phyloP scores from a whole-genome alignment of 306 rosid species.

The Lagenaria siceraria region DNA sequence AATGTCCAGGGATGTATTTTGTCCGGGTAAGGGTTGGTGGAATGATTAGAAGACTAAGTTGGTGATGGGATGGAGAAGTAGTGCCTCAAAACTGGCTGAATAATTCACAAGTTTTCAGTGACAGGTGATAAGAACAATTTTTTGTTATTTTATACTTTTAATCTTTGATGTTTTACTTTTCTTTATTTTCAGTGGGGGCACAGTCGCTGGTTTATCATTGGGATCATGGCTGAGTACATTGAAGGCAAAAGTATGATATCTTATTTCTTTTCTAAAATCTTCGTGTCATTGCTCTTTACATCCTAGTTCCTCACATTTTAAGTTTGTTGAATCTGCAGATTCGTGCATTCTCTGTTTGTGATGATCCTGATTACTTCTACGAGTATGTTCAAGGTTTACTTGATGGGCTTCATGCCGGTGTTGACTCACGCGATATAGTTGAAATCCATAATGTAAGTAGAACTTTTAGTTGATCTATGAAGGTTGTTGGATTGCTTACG shows the following conservation, averaged over 20 bases:
- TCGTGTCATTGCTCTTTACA: slow-evolving; percentile 6
- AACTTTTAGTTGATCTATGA: background rate
- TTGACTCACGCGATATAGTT: slow-evolving; percentile 56
- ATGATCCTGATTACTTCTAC: slow-evolving; percentile 83
- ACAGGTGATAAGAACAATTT: background rate
- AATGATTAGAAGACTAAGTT: background rate
- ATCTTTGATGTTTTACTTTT: slow-evolving; percentile 2
- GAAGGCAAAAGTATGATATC: slow-evolving; percentile 68
- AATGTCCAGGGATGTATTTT: background rate
- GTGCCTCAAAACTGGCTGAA: background rate
- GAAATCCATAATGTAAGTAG: slow-evolving; percentile 60
- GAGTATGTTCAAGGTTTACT: slow-evolving; percentile 69
- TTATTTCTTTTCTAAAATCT: background rate
- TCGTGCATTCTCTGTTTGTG: slow-evolving; percentile 73
- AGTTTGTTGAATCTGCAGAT: slow-evolving; percentile 37
- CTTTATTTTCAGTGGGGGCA: slow-evolving; percentile 59
- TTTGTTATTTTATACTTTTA: background rate
- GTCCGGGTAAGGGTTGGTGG: background rate
- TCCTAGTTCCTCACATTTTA: slow-evolving; percentile 1
- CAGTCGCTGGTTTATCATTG: slow-evolving; percentile 77
- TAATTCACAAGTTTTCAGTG: background rate
- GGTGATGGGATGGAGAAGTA: background rate
- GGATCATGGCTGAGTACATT: slow-evolving; percentile 71
- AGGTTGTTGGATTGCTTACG: background rate
- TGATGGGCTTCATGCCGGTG: slow-evolving; percentile 69